Percentiles rank a stretch among this genome's conserved stretches.
Conservation (phyloP, 768 basidiomycete genomes). For the Tricholoma flavovirens region DNA sequence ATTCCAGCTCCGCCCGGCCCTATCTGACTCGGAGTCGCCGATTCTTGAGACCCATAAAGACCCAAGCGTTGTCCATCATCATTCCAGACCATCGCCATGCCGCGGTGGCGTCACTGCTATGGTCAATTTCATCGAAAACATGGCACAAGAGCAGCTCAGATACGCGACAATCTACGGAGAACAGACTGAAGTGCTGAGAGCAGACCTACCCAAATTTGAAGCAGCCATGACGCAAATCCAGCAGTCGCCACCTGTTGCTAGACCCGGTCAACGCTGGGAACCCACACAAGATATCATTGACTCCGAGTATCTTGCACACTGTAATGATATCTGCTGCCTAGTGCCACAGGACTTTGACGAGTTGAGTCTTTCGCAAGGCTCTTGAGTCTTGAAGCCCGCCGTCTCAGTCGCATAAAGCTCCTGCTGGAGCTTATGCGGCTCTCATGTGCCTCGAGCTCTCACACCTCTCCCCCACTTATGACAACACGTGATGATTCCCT, state of each 20-base stretch:
- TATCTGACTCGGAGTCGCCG: no score
- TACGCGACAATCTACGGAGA: not conserved
- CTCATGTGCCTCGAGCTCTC: no score
- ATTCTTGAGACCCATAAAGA: no score
- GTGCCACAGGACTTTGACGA: not conserved
- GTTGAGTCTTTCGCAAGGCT: not conserved
- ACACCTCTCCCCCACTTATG: no score
- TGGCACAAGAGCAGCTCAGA: not conserved
- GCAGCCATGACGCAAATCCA: not conserved
- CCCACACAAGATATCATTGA: not conserved
- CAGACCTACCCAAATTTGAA: not conserved
- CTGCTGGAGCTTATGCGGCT: no score
- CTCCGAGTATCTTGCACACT: not conserved
- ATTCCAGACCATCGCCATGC: no score
- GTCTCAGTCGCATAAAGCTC: no score
- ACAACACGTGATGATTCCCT: no score
- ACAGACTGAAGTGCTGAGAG: not conserved
- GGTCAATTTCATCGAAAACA: not conserved
- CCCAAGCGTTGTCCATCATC: no score
- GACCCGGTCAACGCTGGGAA: not conserved
- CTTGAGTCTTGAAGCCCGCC: no score
- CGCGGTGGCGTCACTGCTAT: no score
- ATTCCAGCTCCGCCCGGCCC: no score
- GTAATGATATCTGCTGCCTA: not conserved
- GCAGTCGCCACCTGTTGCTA: not conserved